Base-by-base conservation (phyloP, 305 asterid genomes). In the Plantago coronopus region DNA sequence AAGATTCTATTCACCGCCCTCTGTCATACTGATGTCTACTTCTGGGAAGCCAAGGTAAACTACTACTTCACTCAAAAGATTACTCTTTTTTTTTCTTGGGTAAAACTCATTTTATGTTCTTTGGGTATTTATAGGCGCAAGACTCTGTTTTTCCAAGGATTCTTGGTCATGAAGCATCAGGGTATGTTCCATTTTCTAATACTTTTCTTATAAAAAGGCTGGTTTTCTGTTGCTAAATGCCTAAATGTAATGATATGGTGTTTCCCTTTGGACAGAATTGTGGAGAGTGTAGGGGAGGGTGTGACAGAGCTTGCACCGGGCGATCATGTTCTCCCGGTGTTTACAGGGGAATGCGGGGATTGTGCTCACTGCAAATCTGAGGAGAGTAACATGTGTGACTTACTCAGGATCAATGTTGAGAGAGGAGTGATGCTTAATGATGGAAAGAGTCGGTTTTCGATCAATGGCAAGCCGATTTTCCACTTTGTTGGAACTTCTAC, bases 1-100 rank as follows among this genome's bases (percentile, higher is more conserved):
- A 84, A 79, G 79, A 87, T 84, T 65, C 74, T 81, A 3, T 80
- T 63, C 69, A 83, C 91, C 57, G 82, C 91, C 27, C 88, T 88
- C 34, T 85, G 96, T 74, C 91, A 81, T 68, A 85, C 87, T 55
- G 94, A 83, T 68, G 74, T 83, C 61, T 85, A 82, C 74, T 84
- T 83, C 66, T 87, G 96, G 96, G 91, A 84, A 74, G 88, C 88
- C 59, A 70, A 87, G 93, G 95, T 87, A 62, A n/a, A n/a, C n/a
- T n/a, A n/a, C n/a, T n/a, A n/a, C n/a, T n/a, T n/a, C n/a, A n/a
- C n/a, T n/a, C n/a, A n/a, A n/a, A n/a, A n/a, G n/a, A n/a, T n/a
- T n/a, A n/a, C n/a, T n/a, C n/a, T n/a, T n/a, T n/a, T n/a, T n/a
- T n/a, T n/a, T n/a, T n/a, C n/a, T n/a, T n/a, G n/a, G n/a, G n/a